Base-by-base conservation (phyloP, 108 stramenopile species). In the Cyclotella cryptica region DNA sequence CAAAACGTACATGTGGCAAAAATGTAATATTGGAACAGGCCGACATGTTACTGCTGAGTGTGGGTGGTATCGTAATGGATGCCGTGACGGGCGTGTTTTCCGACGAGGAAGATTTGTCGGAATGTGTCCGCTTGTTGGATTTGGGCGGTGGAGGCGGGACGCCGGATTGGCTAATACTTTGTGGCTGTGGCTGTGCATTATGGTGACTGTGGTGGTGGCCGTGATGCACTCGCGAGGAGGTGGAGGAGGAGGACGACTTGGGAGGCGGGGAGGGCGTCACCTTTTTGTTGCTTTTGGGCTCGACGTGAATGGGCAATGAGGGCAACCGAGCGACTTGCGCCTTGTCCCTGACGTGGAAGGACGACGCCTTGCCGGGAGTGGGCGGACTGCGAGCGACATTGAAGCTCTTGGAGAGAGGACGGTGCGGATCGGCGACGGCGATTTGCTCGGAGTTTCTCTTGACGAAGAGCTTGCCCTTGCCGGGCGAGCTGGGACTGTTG, bases 21-120 rank as follows among this genome's bases (percentile, higher is more conserved):
- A 53, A 53, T 5, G 67, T 35, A 18, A 69, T 52, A 51, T 52
- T 52, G 52, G 21, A 22, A 53, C 49, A 69, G 1, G 67, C 49
- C 3, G 55, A 43, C 53, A 22, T 35, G 72, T 55, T 43, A 22
- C 51, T 43, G 24, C 41, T 49, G 52, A 55, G 54, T 41, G 64
- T 30, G 53, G 65, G 46, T 28, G 61, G 51, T 35, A 66, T 52
- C 44, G 64, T 39, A 26, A 30, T 66, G 65, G 55, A 43, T 21
- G 41, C 27, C 13, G 39, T 44, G n/a, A 27, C 29, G 18, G 70
- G 43, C 21, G 40, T n/a, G 40, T 24, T 18, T 35, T 24, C 39
- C 3, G 65, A 28, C 10, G 14, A 24, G 43, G 43, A 46, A 5
- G 65, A 66, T 12, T 47, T 62, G 60, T 62, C 35, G 35, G 55